Evolutionary conservation across 129 eudicot species (phyloP).

Genomic region (Arctium lappa): DNA sequence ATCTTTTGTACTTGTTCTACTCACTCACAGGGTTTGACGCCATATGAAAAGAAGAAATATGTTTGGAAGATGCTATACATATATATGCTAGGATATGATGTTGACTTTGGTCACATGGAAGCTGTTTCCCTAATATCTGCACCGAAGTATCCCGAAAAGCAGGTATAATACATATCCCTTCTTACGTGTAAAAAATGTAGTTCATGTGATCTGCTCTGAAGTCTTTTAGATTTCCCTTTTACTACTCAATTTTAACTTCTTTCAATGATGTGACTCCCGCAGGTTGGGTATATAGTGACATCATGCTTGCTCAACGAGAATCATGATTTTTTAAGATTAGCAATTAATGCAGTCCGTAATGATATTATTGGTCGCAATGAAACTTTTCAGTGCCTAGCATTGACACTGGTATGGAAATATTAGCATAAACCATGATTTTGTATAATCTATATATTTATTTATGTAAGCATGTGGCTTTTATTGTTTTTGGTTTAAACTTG

Average conservation of each 20-base stretch:
- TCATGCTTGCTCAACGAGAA: slow-evolving; percentile 93
- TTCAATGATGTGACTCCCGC: slow-evolving; percentile 11
- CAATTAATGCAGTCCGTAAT: slow-evolving; percentile 96
- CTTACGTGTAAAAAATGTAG: not conserved
- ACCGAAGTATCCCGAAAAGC: slow-evolving; percentile 99
- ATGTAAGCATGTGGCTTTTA: not conserved
- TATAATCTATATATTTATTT: not conserved
- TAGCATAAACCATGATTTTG: not conserved
- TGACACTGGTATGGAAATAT: slow-evolving; percentile 81
- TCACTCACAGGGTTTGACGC: slow-evolving; percentile 72
- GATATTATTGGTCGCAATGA: slow-evolving; percentile 98
- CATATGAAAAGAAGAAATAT: slow-evolving; percentile 96
- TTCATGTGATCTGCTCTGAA: not conserved
- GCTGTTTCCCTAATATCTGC: slow-evolving; percentile 98
- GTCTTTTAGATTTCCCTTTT: slow-evolving; percentile 5
- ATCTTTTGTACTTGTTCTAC: slow-evolving; percentile 12
- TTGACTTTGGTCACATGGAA: slow-evolving; percentile 99
- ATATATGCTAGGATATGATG: slow-evolving; percentile 95
- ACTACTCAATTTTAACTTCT: slow-evolving; percentile 5
- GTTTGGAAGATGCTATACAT: slow-evolving; percentile 99
- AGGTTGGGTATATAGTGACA: slow-evolving; percentile 99
- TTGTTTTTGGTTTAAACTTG: not conserved
- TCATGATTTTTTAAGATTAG: slow-evolving; percentile 93
- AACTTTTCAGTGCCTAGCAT: slow-evolving; percentile 95
- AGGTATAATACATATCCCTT: slow-evolving; percentile 37